Percentiles rank a stretch among this genome's conserved stretches.
Evolutionary conservation across 164 flowering plant genomes (phyloP).

Genomic region (Aristolochia californica): DNA sequence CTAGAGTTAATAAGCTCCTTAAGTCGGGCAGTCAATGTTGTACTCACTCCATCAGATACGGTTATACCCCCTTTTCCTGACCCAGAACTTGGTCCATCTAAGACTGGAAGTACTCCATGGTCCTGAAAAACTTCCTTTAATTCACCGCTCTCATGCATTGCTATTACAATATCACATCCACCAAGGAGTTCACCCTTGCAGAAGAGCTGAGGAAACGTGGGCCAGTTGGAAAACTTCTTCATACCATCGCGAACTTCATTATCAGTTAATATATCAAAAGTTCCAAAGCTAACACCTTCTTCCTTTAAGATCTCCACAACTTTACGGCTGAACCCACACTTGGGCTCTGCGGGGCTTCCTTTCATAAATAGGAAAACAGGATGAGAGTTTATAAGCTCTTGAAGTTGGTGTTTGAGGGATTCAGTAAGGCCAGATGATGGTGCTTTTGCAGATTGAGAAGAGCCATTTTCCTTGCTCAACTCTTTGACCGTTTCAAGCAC

Average conservation of each 20-base stretch:
- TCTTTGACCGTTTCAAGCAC: constrained; percentile 65
- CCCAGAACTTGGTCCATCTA: constrained; percentile 9
- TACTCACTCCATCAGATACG: constrained; percentile 52
- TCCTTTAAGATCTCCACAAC: constrained; percentile 65
- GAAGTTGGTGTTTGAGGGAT: constrained; percentile 36
- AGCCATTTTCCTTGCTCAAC: constrained; percentile 39
- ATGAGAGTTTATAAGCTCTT: constrained; percentile 54
- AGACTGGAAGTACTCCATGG: constrained; percentile 34
- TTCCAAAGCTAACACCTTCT: constrained; percentile 74
- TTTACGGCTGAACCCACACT: constrained; percentile 83
- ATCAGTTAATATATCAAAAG: constrained; percentile 74
- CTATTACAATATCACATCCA: constrained; percentile 72
- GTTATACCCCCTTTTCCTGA: constrained; percentile 40
- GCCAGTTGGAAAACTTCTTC: constrained; percentile 86
- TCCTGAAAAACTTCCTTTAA: constrained; percentile 58
- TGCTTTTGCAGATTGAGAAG: constrained; percentile 18
- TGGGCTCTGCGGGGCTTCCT: constrained; percentile 76
- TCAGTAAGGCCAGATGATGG: constrained; percentile 24
- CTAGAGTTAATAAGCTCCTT: constrained; percentile 42
- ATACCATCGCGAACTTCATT: constrained; percentile 80
- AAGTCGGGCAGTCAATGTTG: constrained; percentile 35
- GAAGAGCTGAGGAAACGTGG: constrained; percentile 89
- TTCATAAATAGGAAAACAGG: constrained; percentile 89
- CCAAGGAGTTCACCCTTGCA: constrained; percentile 93
- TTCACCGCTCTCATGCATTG: constrained; percentile 92